Conservation (phyloP, 495 filamentous ascomycete species). For the Aspergillus saccharolyticus region DNA sequence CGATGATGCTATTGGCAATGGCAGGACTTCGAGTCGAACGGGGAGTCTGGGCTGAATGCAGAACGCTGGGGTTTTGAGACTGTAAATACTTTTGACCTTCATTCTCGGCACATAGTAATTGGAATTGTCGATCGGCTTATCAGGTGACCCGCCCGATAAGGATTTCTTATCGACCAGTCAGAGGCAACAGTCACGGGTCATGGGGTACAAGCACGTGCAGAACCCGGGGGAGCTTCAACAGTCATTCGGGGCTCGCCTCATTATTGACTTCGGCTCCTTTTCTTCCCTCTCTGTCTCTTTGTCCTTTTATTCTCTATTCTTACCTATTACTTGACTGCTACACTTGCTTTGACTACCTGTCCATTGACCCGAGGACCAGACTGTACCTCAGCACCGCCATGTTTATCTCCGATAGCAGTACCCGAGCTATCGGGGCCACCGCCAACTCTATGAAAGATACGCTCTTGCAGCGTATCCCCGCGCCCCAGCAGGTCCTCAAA, state of each 20-base stretch:
- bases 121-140: no score
- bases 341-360: background rate
- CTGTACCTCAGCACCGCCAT: background rate
- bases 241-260: background rate
- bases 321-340: background rate
- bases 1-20: conserved; percentile 13
- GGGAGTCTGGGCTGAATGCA: conserved; percentile 9
- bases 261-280: background rate
- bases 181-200: background rate
- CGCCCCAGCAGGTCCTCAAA: conserved; percentile 40
- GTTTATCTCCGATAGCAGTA: background rate
- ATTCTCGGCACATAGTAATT: no score
- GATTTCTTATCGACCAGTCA: conserved; percentile 1
- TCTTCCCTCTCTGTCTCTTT: background rate
- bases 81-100: no score
- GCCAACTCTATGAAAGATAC: conserved; percentile 3
- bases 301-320: background rate
- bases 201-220: conserved; percentile 4
- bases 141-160: background rate
- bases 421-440: conserved; percentile 9
- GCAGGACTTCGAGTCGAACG: conserved; percentile 16
- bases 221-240: background rate
- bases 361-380: background rate
- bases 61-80: background rate
- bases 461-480: conserved; percentile 28